Conservation (phyloP, 2,329 filamentous ascomycete genomes). For the Colletotrichum tamarilloi region DNA sequence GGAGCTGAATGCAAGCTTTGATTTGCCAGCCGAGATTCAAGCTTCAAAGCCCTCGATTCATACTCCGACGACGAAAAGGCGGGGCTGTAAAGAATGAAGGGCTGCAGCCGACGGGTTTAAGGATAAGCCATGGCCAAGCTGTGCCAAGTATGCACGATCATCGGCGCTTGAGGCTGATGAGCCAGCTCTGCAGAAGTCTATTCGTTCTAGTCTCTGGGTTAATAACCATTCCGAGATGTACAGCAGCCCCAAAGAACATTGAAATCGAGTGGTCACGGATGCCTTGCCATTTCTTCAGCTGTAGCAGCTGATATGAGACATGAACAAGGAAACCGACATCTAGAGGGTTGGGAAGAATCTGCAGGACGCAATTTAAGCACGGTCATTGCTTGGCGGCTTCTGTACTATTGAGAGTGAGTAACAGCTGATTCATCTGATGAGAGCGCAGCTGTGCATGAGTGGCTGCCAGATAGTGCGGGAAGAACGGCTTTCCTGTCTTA, state of each 20-base stretch:
- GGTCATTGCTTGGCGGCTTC: not conserved
- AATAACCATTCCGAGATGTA: not conserved
- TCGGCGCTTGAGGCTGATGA: not conserved
- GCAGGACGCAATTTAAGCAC: constrained; percentile 3
- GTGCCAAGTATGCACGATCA: not conserved
- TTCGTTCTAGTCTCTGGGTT: not conserved
- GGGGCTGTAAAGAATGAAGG: too few relatives aligned
- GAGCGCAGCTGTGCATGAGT: not conserved
- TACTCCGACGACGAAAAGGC: not conserved
- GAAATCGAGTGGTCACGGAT: not conserved
- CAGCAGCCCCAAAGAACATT: too few relatives aligned
- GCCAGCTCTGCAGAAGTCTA: not conserved
- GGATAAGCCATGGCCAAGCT: not conserved
- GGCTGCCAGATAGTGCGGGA: not conserved
- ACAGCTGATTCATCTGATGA: constrained; percentile 8
- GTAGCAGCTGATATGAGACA: not conserved
- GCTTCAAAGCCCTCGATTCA: constrained; percentile 15
- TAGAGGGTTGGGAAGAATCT: not conserved
- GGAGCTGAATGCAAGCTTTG: not conserved
- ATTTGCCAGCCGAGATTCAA: not conserved
- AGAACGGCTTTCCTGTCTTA: not conserved
- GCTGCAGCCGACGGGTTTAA: not conserved
- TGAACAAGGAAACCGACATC: not conserved
- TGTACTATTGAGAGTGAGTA: not conserved
- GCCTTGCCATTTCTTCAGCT: not conserved